Evolutionary conservation across 2,329 filamentous ascomycete genomes (phyloP).

Genomic region (Trichoderma atroviride): DNA sequence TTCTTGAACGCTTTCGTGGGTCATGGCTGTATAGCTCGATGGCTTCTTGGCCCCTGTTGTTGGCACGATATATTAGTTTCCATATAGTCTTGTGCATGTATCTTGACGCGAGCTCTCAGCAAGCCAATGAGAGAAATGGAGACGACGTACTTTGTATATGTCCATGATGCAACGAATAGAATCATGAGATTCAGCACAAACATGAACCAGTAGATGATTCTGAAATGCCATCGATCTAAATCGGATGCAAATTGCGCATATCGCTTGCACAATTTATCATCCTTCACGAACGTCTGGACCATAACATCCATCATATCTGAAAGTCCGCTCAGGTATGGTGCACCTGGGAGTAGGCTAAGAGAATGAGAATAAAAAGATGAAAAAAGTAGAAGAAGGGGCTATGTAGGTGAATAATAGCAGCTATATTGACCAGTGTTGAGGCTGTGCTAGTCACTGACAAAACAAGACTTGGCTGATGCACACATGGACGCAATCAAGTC

Average conservation of each 20-base stretch:
- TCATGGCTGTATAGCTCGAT: slow-evolving; percentile 44
- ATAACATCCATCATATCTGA: not conserved
- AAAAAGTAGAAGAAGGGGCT: not conserved
- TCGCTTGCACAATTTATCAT: slow-evolving; percentile 38
- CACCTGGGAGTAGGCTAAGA: no score
- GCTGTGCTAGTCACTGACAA: not conserved
- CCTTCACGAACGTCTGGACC: not conserved
- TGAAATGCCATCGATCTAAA: slow-evolving; percentile 47
- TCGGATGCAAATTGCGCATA: slow-evolving; percentile 51
- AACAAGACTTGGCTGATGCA: not conserved
- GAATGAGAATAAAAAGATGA: not conserved
- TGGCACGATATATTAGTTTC: slow-evolving; percentile 4
- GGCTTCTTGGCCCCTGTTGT: slow-evolving; percentile 41
- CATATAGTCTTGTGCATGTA: not conserved
- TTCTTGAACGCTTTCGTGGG: slow-evolving; percentile 38
- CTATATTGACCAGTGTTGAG: not conserved
- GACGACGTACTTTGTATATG: slow-evolving; percentile 42
- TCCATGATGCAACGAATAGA: slow-evolving; percentile 49
- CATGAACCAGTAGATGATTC: slow-evolving; percentile 51
- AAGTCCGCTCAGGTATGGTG: no score
- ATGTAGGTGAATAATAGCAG: not conserved
- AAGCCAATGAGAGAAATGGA: not conserved
- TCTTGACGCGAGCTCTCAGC: not conserved
- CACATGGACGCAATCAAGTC: not conserved
- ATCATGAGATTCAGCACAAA: slow-evolving; percentile 49